Conservation (phyloP, 495 filamentous ascomycete species). For the Xylaria intraflava region DNA sequence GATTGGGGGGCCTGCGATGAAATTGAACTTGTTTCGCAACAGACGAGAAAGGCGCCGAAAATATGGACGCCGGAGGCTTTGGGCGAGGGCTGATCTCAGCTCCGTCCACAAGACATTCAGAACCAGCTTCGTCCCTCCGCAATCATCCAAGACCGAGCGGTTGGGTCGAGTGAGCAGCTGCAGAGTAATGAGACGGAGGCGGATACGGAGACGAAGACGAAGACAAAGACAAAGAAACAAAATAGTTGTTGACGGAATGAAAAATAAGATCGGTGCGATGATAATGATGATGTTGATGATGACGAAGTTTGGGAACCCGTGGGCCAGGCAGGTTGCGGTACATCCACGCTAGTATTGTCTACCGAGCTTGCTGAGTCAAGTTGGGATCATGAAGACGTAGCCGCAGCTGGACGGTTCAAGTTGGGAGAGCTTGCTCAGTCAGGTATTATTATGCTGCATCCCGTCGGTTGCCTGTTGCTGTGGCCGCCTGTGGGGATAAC, state of each 20-base stretch:
- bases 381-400: slow-evolving; percentile 13
- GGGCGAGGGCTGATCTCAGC: slow-evolving; percentile 5
- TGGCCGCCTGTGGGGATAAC: neutral
- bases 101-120: neutral
- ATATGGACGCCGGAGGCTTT: neutral
- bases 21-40: neutral
- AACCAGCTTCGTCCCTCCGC: neutral
- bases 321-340: no score
- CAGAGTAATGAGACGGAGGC: neutral
- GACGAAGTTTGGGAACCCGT: no score
- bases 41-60: neutral
- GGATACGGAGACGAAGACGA: neutral
- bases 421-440: slow-evolving; percentile 1
- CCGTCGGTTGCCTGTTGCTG: neutral
- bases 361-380: slow-evolving; percentile 2
- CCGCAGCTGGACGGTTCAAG: neutral
- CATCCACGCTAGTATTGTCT: neutral
- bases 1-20: neutral
- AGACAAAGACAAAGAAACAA: neutral
- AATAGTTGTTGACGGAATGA: no score
- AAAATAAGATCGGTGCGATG: no score
- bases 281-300: no score
- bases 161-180: neutral
- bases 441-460: neutral
- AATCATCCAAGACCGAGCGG: neutral